Conservation (phyloP, 1,284 basidiomycete genomes). For the Coniferiporia sulphurascens region DNA sequence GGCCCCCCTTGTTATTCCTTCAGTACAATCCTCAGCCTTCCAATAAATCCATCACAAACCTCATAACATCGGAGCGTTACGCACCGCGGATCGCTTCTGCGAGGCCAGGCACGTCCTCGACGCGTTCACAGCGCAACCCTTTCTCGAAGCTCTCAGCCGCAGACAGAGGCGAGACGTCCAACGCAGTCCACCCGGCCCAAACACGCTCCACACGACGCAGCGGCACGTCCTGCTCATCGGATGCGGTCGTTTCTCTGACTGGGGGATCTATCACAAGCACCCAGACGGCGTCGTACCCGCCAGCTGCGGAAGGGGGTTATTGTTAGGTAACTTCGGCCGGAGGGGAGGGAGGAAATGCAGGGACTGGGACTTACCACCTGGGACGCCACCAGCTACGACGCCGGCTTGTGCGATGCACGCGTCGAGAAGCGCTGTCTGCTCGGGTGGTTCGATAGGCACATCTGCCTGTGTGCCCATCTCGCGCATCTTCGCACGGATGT, state of each 20-base stretch:
- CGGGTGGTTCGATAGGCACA: conserved; percentile 88
- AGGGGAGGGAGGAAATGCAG: background rate
- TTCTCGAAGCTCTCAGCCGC: conserved; percentile 70
- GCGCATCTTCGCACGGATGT: conserved; percentile 80
- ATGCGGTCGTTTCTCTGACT: background rate
- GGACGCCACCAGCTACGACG: conserved; percentile 92
- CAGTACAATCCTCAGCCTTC: too few relatives aligned
- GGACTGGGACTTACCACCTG: conserved; percentile 64
- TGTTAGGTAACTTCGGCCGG: background rate
- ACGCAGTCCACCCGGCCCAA: conserved; percentile 70
- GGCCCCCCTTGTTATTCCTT: too few relatives aligned
- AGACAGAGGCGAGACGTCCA: conserved; percentile 77
- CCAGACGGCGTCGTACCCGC: conserved; percentile 97
- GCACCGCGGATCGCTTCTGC: conserved; percentile 29
- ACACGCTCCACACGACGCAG: conserved; percentile 55
- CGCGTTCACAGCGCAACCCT: conserved; percentile 63
- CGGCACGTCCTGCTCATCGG: conserved; percentile 30
- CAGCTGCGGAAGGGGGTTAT: conserved; percentile 49
- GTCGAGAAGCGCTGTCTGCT: conserved; percentile 88
- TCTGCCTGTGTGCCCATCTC: conserved; percentile 77
- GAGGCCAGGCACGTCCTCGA: conserved; percentile 62
- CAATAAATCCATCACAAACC: too few relatives aligned
- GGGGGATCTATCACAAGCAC: conserved; percentile 74
- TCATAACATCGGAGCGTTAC: background rate
- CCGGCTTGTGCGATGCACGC: conserved; percentile 74